These are phyloP conservation scores for Fraxinus baroniana DNA, from an alignment of 305 asterid genomes.

Conservation along the genomic window DNA sequence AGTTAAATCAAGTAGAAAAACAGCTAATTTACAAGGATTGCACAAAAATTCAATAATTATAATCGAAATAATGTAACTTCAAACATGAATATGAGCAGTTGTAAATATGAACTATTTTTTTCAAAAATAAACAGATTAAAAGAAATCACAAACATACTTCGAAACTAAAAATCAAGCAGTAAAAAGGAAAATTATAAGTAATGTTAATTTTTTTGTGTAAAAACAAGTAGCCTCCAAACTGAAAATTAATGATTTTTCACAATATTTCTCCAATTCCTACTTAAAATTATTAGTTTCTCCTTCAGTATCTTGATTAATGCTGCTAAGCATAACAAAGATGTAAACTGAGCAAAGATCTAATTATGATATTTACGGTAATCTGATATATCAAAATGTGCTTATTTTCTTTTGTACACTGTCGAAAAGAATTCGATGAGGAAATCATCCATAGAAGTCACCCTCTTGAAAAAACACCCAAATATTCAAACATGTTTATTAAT, in stretches of 20 bases:
- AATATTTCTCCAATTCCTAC: too few relatives aligned
- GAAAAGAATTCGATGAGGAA: slow-evolving; percentile 63
- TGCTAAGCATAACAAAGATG: slow-evolving; percentile 71
- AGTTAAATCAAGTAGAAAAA: background rate
- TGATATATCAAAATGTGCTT: slow-evolving; percentile 48
- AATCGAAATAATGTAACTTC: too few relatives aligned
- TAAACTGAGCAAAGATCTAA: slow-evolving; percentile 62
- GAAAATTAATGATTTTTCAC: too few relatives aligned
- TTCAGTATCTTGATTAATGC: slow-evolving; percentile 27
- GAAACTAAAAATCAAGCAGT: too few relatives aligned
- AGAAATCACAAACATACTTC: too few relatives aligned
- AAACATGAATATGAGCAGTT: background rate
- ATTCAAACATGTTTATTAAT: background rate
- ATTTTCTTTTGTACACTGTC: slow-evolving; percentile 46
- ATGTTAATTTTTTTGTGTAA: too few relatives aligned
- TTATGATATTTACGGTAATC: slow-evolving; percentile 65
- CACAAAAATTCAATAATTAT: background rate
- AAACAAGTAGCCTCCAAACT: too few relatives aligned
- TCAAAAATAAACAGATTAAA: too few relatives aligned
- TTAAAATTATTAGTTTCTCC: too few relatives aligned
- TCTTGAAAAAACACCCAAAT: slow-evolving; percentile 34
- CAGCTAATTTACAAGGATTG: background rate
- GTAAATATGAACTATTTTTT: too few relatives aligned
- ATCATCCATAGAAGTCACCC: slow-evolving; percentile 82
- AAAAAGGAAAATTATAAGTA: too few relatives aligned